Evolutionary conservation across 1,284 basidiomycete genomes (phyloP).

Genomic region (Coniophora puteana): DNA sequence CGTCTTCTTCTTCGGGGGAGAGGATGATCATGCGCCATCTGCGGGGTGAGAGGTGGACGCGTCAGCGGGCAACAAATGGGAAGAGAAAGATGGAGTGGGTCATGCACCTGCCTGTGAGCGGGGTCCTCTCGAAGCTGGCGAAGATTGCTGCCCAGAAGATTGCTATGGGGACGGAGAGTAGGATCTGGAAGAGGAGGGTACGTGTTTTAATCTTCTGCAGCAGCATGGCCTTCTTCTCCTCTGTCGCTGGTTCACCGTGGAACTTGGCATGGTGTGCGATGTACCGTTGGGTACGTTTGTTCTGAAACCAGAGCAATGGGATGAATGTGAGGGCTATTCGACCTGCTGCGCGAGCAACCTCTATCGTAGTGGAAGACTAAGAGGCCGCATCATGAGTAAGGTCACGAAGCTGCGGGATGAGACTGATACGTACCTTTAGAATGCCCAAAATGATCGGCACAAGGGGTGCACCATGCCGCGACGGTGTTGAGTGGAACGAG

Average conservation of each 20-base stretch:
- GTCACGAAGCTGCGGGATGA: background rate
- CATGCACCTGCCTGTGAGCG: constrained; percentile 76
- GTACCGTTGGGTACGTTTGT: constrained; percentile 44
- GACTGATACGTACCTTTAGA: constrained; percentile 41
- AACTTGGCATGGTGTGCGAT: constrained; percentile 50
- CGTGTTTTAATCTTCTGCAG: constrained; percentile 45
- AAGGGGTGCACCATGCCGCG: constrained; percentile 29
- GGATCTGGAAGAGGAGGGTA: constrained; percentile 49
- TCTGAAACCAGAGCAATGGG: constrained; percentile 59
- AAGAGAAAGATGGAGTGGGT: constrained; percentile 1
- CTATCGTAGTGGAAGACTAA: constrained; percentile 56
- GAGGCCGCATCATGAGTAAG: constrained; percentile 4
- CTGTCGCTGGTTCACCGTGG: constrained; percentile 45
- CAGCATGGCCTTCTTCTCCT: constrained; percentile 44
- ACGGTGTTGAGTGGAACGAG: constrained; percentile 41
- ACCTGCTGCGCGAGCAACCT: constrained; percentile 58
- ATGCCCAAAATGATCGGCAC: constrained; percentile 37
- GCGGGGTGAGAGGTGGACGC: constrained; percentile 7
- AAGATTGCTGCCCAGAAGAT: constrained; percentile 75
- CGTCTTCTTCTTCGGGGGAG: constrained; percentile 88
- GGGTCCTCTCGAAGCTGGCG: constrained; percentile 78
- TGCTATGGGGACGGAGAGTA: constrained; percentile 64
- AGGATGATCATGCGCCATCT: constrained; percentile 85
- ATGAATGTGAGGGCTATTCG: constrained; percentile 72
- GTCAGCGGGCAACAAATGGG: constrained; percentile 3